Evolutionary conservation across 2,329 filamentous ascomycete genomes (phyloP), one percentile per base, ranked within the genome.

Genomic region (Claviceps quebecensis): DNA sequence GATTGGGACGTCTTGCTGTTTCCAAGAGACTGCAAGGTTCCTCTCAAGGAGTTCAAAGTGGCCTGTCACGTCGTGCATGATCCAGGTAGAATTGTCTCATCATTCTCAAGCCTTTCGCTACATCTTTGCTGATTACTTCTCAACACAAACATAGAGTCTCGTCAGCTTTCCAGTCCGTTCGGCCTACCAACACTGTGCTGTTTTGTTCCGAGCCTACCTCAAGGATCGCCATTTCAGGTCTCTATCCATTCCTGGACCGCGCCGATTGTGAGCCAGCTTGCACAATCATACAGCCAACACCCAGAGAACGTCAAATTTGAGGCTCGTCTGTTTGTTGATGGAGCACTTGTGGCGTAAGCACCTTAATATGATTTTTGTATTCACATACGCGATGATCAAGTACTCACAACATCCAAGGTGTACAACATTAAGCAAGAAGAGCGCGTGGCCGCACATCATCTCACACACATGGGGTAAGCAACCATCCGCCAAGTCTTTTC

Each of bases 1-100:
- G 81, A 87, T 61, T 94, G 87, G 88, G 88, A 95, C 61, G 77
- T 93, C 51, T 78, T 94, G 44, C 72, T 94, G 55, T 94, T 94
- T 63, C 83, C 86, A 0, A 67, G 66, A 55, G 75, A 77, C 54
- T 81, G 75, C 58, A 82, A 80, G 59, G 64, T 84, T 13, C 88
- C 88, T 1, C 67, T 90, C 51, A 86, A 87, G 65, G 88, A 94
- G 67, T 95, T 93, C 73, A 83, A 81, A 61, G 87, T 86, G 7
- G 75, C 79, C 54, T 94, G 86, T 64, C 84, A 85, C 63, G 80
- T 84, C 36, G 76, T 82, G n/a, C 69, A 72, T 5, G 74, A 78
- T 60, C 52, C 63, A 47, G 72, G 72, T 72, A 55, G 45, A 5
- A 11, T 14, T 17, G 29, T 43, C 1, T 13, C 5, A 19, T 13